Conservation (phyloP, 768 basidiomycete genomes). For the Termitomyces sp. region DNA sequence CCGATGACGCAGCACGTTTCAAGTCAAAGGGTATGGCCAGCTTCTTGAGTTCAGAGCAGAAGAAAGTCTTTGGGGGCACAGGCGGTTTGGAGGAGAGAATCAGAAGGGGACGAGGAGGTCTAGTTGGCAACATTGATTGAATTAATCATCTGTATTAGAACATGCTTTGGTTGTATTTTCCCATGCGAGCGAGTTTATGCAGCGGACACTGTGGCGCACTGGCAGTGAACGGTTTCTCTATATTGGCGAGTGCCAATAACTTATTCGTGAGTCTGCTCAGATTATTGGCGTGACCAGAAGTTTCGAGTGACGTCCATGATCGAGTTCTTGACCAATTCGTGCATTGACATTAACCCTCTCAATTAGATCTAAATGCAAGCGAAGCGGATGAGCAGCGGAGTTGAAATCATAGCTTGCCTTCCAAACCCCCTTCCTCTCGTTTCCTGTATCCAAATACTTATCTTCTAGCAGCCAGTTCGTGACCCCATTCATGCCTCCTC, state of each 20-base stretch:
- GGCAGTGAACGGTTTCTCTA: background rate
- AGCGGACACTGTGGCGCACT: background rate
- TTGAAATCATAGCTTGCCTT: background rate
- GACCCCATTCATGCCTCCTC: conserved; percentile 32
- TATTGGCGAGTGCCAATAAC: background rate
- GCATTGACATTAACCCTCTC: background rate
- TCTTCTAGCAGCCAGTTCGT: background rate
- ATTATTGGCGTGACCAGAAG: too few species aligned
- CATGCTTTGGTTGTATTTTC: background rate
- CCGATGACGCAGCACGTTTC: conserved; percentile 59
- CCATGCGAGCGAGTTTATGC: too few species aligned
- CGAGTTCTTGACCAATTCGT: background rate
- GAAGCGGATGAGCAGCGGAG: background rate
- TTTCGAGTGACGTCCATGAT: background rate
- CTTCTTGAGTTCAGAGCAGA: conserved; percentile 81
- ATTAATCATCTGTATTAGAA: conserved; percentile 17
- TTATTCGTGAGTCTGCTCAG: background rate
- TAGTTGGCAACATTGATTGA: conserved; percentile 64
- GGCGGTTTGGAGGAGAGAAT: conserved; percentile 81
- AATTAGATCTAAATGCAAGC: background rate
- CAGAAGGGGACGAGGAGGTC: conserved; percentile 60
- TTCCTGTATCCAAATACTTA: background rate
- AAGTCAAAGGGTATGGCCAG: conserved; percentile 76
- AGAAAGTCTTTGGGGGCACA: conserved; percentile 74
- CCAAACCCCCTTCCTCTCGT: background rate